A percentile compares a stretch with the other conserved stretches of the same genome.
phyloP scores from a whole-genome alignment of 257 asterid species.

The Anisodus tanguticus region DNA sequence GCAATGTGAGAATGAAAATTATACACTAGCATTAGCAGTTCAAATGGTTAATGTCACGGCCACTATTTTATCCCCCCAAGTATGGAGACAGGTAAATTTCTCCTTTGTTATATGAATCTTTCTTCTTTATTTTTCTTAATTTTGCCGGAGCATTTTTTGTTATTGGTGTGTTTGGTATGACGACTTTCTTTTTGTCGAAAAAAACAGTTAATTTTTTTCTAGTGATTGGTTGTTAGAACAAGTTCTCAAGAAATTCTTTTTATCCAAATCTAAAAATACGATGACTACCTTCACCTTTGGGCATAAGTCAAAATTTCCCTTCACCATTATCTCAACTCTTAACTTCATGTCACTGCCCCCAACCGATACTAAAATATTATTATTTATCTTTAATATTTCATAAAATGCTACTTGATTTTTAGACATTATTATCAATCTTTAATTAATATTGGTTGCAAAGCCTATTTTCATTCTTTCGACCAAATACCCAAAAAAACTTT shows the following conservation, averaged over 20 bases:
- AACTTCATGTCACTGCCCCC: background rate
- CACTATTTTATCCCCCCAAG: constrained; percentile 42
- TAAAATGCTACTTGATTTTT: too few relatives aligned
- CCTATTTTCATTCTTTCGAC: background rate
- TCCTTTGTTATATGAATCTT: background rate
- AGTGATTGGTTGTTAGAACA: too few relatives aligned
- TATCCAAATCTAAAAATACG: too few relatives aligned
- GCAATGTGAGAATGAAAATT: constrained; percentile 43
- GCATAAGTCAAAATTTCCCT: too few relatives aligned
- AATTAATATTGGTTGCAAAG: background rate
- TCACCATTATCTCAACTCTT: background rate
- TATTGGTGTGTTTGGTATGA: background rate
- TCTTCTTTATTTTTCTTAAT: background rate
- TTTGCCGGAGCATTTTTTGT: background rate
- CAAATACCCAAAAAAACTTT: background rate
- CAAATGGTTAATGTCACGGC: constrained; percentile 58
- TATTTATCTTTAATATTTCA: too few relatives aligned
- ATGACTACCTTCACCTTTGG: too few relatives aligned
- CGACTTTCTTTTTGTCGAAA: too few relatives aligned
- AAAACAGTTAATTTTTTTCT: too few relatives aligned
- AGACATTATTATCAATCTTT: too few relatives aligned
- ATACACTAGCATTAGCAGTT: constrained; percentile 45
- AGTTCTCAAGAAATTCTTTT: too few relatives aligned
- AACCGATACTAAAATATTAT: too few relatives aligned
- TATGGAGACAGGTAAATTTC: constrained; percentile 62